These are phyloP conservation scores for Argentina anserina DNA, from an alignment of 306 rosid genomes.

Conservation along the genomic window DNA sequence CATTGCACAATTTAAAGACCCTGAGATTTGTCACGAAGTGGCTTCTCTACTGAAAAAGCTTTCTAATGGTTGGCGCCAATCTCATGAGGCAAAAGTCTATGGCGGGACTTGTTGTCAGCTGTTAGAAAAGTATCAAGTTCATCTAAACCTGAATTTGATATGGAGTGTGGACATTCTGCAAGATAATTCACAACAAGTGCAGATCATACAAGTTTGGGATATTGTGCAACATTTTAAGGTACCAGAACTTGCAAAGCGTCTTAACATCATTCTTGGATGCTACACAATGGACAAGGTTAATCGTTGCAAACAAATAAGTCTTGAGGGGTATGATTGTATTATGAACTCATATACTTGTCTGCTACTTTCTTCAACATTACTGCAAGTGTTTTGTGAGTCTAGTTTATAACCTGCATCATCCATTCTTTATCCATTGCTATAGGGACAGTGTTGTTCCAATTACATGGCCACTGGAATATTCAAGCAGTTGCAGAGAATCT, in stretches of 20 bases:
- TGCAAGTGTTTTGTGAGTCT: not conserved
- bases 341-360: not conserved
- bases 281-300: not conserved
- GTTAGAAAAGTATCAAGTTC: not conserved
- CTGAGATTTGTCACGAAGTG: not conserved
- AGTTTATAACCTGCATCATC: not conserved
- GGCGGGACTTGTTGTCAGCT: not conserved
- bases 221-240: not conserved
- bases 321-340: not conserved
- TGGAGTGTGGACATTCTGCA: not conserved
- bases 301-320: not conserved
- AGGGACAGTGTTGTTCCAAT: not conserved
- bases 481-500: not conserved
- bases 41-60: not conserved
- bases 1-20: not conserved
- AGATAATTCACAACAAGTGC: not conserved
- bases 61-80: not conserved
- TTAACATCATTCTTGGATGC: not conserved
- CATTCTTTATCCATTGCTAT: not conserved
- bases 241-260: not conserved
- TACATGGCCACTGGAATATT: not conserved
- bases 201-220: not conserved
- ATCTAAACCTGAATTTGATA: not conserved
- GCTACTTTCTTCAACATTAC: not conserved
- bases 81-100: not conserved